Evolutionary conservation across 2,329 filamentous ascomycete genomes (phyloP).

Genomic region (Paracoccidioides lutzii): DNA sequence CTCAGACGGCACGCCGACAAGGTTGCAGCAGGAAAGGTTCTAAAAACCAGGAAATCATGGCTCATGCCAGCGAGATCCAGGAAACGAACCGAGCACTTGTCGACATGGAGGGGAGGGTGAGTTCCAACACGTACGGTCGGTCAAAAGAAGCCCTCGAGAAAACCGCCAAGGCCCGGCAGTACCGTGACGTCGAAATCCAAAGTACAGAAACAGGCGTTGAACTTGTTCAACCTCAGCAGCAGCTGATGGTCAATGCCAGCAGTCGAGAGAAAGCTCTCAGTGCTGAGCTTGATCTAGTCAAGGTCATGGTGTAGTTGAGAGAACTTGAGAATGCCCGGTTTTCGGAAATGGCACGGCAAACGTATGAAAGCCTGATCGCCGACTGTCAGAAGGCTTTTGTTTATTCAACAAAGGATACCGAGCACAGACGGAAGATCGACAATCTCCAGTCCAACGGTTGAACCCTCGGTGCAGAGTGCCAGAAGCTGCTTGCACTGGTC

Average conservation of each 20-base stretch:
- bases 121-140: background rate
- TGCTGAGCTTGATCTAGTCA: background rate
- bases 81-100: background rate
- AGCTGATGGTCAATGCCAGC: background rate
- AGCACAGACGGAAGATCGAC: background rate
- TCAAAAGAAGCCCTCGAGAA: background rate
- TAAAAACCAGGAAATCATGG: background rate
- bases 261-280: background rate
- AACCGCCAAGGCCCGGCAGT: background rate
- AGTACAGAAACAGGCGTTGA: background rate
- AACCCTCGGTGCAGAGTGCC: conserved; percentile 1
- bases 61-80: background rate
- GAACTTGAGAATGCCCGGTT: background rate
- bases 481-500: conserved; percentile 4
- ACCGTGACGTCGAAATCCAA: background rate
- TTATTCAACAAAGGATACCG: background rate
- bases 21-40: background rate
- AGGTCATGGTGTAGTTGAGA: background rate
- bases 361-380: background rate
- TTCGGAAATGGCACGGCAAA: background rate
- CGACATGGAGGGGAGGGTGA: background rate
- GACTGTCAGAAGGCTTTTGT: background rate
- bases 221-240: background rate
- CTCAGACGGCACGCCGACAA: background rate
- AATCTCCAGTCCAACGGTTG: conserved; percentile 1